A percentile compares a stretch with the other conserved stretches of the same genome.
These are phyloP conservation scores for Tuber umbilicatum DNA, from an alignment of 495 filamentous ascomycete species.

Conservation along the genomic window DNA sequence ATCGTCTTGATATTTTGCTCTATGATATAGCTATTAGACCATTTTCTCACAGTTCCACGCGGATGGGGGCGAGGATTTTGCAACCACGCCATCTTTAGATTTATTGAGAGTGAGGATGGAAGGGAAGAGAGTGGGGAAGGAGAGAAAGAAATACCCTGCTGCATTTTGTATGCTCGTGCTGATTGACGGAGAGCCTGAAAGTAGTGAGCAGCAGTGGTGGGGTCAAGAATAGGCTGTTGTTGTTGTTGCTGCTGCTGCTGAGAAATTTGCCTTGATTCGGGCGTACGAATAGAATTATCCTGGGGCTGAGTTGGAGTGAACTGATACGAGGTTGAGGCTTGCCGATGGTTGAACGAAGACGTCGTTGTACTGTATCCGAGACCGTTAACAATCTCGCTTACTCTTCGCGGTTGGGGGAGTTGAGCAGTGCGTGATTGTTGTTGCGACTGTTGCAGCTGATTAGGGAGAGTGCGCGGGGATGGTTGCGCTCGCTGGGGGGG, in stretches of 20 bases:
- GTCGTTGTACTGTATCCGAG: conserved; percentile 54
- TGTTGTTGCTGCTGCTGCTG: conserved; percentile 49
- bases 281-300: conserved; percentile 53
- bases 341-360: conserved; percentile 55
- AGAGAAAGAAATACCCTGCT: conserved; percentile 31
- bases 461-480: conserved; percentile 37
- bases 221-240: conserved; percentile 51
- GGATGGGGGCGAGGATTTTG: conserved; percentile 22
- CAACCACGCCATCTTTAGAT: conserved; percentile 43
- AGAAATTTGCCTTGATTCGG: conserved; percentile 46
- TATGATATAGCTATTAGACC: conserved; percentile 21
- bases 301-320: conserved; percentile 32
- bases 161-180: conserved; percentile 32
- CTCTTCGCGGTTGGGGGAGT: conserved; percentile 43
- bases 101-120: conserved; percentile 45
- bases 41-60: conserved; percentile 43
- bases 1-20: conserved; percentile 44
- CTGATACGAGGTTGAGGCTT: conserved; percentile 42
- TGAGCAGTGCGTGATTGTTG: conserved; percentile 33
- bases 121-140: conserved; percentile 41
- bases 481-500: conserved; percentile 25
- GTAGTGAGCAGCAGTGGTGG: conserved; percentile 46
- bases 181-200: conserved; percentile 26
- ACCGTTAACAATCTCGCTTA: conserved; percentile 55
- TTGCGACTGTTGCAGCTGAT: conserved; percentile 30